Base-by-base conservation (phyloP, 805 yeast species). In the Candida nanaspora region DNA sequence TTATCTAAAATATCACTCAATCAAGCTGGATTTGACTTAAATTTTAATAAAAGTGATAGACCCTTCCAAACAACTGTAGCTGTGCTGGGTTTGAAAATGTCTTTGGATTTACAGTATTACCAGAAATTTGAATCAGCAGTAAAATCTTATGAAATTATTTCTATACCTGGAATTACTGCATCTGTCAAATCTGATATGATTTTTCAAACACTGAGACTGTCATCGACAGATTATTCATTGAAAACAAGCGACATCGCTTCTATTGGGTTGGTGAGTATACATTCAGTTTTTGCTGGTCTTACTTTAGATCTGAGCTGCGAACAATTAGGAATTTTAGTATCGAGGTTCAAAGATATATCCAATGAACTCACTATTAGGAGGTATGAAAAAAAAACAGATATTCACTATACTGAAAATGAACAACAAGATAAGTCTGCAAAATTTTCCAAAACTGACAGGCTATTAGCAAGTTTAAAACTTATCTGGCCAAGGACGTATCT, bases 1-100 rank as follows among this genome's bases (percentile, higher is more conserved):
- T 38, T 52, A 11, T 41, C 53, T 2, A 46, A 45, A 14, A 34
- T 57, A 11, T 43, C 39, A 29, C 36, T 40, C 6, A 51, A 47
- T 35, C 52, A 55, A 42, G 63, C 78, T 2, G 79, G 80, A 2
- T 74, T 59, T 46, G 75, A 73, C 32, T 48, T 74, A 11, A 43
- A 59, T 15, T 74, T 64, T 41, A 53, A 54, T 3, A 59, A 61
- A 26, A 53, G 57, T 4, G 78, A 74, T 41, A 58, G 54, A 16
- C 79, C 80, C 2, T 50, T 64, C 21, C 69, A 66, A 37, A 41
- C 62, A 22, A 56, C 66, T 10, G 29, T 59, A 8, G 63, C 69
- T 8, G 38, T 69, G n/a, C 59, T 72, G 15, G 64, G 68, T 14
- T 44, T 67, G 1, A 58, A 60, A 2, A 32, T 68, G 5, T 33